These are phyloP conservation scores for Hemileccinum impolitum DNA, from an alignment of 768 basidiomycete species.

Conservation along the genomic window DNA sequence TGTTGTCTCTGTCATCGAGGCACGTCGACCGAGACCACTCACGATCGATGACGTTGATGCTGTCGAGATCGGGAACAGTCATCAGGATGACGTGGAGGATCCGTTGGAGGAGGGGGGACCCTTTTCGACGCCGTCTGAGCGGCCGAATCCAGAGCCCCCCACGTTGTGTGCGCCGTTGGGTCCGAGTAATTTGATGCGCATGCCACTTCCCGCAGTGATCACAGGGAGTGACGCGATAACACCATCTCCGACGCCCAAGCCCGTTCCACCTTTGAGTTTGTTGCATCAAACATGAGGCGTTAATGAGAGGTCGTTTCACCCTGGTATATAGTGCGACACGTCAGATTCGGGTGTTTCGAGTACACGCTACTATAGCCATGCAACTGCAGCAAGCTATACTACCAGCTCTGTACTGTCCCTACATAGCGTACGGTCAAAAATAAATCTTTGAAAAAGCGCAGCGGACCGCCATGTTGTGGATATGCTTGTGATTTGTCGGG, in stretches of 20 bases:
- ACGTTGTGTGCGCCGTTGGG: conserved; percentile 40
- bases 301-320: not conserved
- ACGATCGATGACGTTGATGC: conserved; percentile 4
- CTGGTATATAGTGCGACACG: no score
- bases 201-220: conserved; percentile 37
- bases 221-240: conserved; percentile 45
- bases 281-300: conserved; percentile 8
- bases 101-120: conserved; percentile 29
- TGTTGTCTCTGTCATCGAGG: conserved; percentile 47
- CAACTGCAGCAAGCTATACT: no score
- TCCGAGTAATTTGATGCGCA: conserved; percentile 39
- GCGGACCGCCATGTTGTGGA: no score
- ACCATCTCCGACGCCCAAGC: conserved; percentile 39
- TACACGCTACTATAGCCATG: no score
- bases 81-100: not conserved
- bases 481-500: no score
- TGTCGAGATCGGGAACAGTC: not conserved
- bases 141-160: conserved; percentile 59
- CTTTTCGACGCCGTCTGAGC: conserved; percentile 45
- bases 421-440: no score
- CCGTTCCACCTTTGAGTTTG: conserved; percentile 10
- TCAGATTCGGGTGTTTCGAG: no score
- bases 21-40: conserved; percentile 23
- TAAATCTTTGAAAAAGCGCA: no score
- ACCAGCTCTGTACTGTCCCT: no score